phyloP scores from a whole-genome alignment of 2,329 filamentous ascomycete species.

The Cladosporium sphaerospermum region DNA sequence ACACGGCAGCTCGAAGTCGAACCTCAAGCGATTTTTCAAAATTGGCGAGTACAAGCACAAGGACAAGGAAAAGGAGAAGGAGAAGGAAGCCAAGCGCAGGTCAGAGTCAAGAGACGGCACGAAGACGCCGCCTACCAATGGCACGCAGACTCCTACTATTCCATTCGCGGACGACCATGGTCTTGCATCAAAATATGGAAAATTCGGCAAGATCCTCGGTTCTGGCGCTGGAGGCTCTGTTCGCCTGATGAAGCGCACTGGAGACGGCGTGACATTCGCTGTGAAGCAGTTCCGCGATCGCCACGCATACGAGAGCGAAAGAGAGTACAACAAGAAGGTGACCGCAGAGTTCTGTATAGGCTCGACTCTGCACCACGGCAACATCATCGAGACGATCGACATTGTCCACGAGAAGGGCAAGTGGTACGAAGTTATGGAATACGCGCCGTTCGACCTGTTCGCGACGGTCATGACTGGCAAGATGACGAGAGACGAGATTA shows the following conservation, averaged over 20 bases:
- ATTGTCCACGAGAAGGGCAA: conserved; percentile 89
- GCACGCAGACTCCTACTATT: conserved; percentile 43
- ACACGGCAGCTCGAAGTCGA: conserved; percentile 67
- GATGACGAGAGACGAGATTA: conserved; percentile 87
- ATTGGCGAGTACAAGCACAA: conserved; percentile 61
- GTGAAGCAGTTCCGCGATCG: conserved; percentile 94
- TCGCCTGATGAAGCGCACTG: conserved; percentile 84
- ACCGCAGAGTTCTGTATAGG: conserved; percentile 98
- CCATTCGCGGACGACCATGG: conserved; percentile 95
- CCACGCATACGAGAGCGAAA: conserved; percentile 88
- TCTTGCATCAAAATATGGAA: conserved; percentile 85
- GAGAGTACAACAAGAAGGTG: conserved; percentile 95
- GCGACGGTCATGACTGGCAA: conserved; percentile 98
- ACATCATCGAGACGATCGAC: conserved; percentile 96
- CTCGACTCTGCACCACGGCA: conserved; percentile 92
- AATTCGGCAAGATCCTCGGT: conserved; percentile 87
- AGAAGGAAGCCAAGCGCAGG: conserved; percentile 19
- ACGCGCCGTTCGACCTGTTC: conserved; percentile 90
- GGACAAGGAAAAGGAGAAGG: conserved; percentile 48
- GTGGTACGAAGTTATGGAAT: conserved; percentile 99
- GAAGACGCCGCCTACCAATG: conserved; percentile 25
- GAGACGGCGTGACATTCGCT: conserved; percentile 88
- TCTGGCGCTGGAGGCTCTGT: conserved; percentile 94
- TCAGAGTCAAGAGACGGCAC: conserved; percentile 21
- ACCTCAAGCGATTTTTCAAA: conserved; percentile 95